Conservation (phyloP, 441 rosid species). For the Mallotus repandus region DNA sequence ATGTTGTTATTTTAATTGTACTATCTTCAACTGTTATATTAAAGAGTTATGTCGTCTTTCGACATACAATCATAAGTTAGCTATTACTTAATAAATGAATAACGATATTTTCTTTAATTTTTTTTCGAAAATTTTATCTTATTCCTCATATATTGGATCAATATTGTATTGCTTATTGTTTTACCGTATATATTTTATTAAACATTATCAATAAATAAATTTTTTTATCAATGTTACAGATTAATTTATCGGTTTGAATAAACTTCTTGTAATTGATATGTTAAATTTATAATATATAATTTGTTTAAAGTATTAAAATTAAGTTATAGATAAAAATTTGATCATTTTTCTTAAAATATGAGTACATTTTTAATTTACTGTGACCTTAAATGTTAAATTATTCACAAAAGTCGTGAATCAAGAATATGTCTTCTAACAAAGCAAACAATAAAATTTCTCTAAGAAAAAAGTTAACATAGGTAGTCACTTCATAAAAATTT, state of each 20-base stretch:
- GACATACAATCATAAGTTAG: background rate
- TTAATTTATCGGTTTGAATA: no score
- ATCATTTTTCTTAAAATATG: background rate
- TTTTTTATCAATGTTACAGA: no score
- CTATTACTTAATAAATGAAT: constrained; percentile 2
- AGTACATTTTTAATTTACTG: background rate
- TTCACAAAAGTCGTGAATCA: background rate
- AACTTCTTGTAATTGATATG: no score
- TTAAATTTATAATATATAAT: no score
- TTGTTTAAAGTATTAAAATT: no score
- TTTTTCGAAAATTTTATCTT: background rate
- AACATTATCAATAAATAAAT: background rate
- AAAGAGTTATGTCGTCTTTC: background rate
- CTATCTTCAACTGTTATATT: no score
- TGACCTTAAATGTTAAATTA: background rate
- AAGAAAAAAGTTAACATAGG: no score
- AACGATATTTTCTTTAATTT: background rate
- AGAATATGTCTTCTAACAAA: background rate
- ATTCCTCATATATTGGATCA: background rate
- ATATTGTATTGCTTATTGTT: background rate
- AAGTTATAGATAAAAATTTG: no score
- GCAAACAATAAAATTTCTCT: background rate
- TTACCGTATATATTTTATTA: background rate
- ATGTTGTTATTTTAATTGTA: background rate
- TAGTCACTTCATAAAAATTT: background rate